phyloP scores from a whole-genome alignment of 2,329 filamentous ascomycete species.

The Tolypocladium ovalisporum region DNA sequence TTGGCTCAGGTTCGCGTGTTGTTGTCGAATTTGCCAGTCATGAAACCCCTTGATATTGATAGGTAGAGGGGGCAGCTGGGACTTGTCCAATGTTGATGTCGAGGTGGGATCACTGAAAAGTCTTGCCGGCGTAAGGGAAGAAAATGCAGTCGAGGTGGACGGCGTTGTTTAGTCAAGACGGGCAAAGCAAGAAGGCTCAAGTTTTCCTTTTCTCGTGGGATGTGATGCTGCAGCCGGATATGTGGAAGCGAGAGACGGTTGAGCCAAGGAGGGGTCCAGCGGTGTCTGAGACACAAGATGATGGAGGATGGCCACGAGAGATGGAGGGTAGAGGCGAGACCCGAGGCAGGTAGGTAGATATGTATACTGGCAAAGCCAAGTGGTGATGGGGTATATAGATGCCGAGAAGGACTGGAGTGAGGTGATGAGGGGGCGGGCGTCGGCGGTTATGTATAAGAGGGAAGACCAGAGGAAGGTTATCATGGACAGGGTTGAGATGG shows the following conservation, averaged over 20 bases:
- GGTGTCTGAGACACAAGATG: constrained; percentile 4
- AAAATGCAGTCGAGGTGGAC: neutral
- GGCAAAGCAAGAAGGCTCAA: neutral
- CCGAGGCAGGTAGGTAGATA: neutral
- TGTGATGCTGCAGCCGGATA: neutral
- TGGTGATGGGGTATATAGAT: neutral
- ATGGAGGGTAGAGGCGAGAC: neutral
- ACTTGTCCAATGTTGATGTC: neutral
- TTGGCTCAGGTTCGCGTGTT: neutral
- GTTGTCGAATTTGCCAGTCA: neutral
- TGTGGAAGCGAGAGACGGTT: neutral
- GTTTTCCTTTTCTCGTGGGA: constrained; percentile 1
- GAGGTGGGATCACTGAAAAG: neutral
- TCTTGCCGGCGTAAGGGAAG: neutral
- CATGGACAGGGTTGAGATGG: neutral
- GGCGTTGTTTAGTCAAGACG: neutral
- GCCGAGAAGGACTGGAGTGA: neutral
- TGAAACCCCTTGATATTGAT: neutral
- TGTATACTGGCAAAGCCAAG: neutral
- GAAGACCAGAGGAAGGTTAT: neutral
- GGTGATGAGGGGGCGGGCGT: neutral
- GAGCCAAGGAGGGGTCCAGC: neutral
- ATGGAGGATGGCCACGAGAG: neutral
- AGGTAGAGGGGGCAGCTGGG: neutral
- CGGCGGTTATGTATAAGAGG: constrained; percentile 1